Evolutionary conservation across 164 flowering plant species (phyloP), one percentile per base, ranked within the genome.

Genomic region (Macadamia tetraphylla): DNA sequence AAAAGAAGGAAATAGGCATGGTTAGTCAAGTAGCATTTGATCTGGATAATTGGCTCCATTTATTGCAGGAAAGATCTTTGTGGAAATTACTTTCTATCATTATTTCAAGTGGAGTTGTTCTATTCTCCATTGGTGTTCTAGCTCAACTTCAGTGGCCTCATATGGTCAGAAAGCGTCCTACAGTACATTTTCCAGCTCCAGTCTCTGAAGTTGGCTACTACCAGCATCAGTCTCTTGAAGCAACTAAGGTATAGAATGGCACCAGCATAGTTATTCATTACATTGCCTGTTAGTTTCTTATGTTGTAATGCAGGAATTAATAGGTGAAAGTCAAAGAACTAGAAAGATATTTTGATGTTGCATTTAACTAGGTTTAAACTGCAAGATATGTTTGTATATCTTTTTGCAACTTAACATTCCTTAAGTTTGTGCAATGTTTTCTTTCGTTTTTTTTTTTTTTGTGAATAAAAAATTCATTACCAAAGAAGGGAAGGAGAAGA

Each of bases 71-170:
- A 70, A 73, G 72, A 66, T 85, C 87, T 43, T 60, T 85, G 69
- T 67, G 78, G 74, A 84, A 77, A 68, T 40, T 76, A 62, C 61
- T 94, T 10, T 78, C 83, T 14, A 44, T 78, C 10, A 68, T 79
- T 51, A 18, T 91, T 70, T 88, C 81, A 3, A 75, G 83, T 78
- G 96, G 89, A 68, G 32, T 86, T 69, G 66, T 90, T 65, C 76
- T 88, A 14, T 63, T 86, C 29, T 56, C 83, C 12, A 40, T 89
- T 18, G 70, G 81, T 66, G 74, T 81, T 68, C 12, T 87, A 12
- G 69, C 83, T 66, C 85, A 79, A 71, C 59, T 87, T 67, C 72
- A 61, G 73, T 30, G 79, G 62, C 85, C 87, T 64, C 72, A 53
- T 65, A 66, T 76, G 63, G 72, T 69, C 65, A 69, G 77, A 67